These are phyloP conservation scores for Stromatinia cepivora DNA, from an alignment of 2,329 filamentous ascomycete genomes.

Conservation along the genomic window DNA sequence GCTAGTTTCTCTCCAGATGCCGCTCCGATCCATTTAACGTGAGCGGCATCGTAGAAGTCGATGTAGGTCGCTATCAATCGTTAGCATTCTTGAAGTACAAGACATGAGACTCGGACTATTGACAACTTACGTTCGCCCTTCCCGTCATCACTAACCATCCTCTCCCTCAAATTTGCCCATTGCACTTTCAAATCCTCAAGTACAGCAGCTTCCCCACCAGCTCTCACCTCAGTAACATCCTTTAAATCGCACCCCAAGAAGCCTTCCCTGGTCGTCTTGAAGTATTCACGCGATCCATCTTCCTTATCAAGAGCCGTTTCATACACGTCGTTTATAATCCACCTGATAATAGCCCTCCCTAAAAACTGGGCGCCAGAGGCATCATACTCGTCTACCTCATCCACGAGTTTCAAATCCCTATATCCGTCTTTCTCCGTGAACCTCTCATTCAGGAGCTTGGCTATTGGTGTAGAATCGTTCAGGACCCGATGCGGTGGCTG, in stretches of 20 bases:
- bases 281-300: slow-evolving; percentile 31
- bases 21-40: slow-evolving; percentile 27
- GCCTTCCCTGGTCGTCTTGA: slow-evolving; percentile 28
- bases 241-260: slow-evolving; percentile 14
- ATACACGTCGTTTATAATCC: slow-evolving; percentile 30
- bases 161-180: slow-evolving; percentile 27
- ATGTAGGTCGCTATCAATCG: slow-evolving; percentile 27
- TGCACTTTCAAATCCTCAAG: slow-evolving; percentile 24
- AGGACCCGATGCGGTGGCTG: slow-evolving; percentile 24
- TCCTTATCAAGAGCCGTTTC: slow-evolving; percentile 27
- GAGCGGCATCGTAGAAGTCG: slow-evolving; percentile 30
- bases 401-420: slow-evolving; percentile 26
- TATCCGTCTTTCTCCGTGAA: slow-evolving; percentile 29
- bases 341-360: slow-evolving; percentile 15
- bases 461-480: slow-evolving; percentile 31
- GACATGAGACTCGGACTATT: neutral
- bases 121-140: slow-evolving; percentile 30
- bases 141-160: slow-evolving; percentile 29
- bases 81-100: slow-evolving; percentile 12
- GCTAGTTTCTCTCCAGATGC: slow-evolving; percentile 27
- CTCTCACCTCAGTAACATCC: slow-evolving; percentile 24
- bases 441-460: slow-evolving; percentile 29
- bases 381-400: slow-evolving; percentile 26
- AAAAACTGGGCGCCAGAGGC: neutral
- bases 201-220: slow-evolving; percentile 25